Conservation (phyloP, 2,329 filamentous ascomycete species). For the Fusarium nygamai region DNA sequence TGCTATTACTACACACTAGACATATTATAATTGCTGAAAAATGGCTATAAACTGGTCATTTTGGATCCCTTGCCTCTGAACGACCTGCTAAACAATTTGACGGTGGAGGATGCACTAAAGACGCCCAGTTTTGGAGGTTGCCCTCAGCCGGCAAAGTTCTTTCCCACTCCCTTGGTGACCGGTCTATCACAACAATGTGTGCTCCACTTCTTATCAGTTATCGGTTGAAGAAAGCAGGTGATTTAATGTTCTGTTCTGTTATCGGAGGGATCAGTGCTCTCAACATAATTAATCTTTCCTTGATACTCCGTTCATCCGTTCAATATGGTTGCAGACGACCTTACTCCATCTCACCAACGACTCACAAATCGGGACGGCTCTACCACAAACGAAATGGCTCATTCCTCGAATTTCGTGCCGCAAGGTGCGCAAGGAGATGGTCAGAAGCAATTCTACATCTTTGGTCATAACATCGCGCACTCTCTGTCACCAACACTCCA, state of each 20-base stretch:
- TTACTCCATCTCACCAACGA: fast-evolving
- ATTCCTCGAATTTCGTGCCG: fast-evolving
- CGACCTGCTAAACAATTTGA: fast-evolving
- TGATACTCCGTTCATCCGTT: fast-evolving
- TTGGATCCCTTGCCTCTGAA: fast-evolving
- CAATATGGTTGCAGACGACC: neutral
- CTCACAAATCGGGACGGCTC: fast-evolving
- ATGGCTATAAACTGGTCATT: fast-evolving
- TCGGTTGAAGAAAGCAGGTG: fast-evolving
- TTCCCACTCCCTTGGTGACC: neutral
- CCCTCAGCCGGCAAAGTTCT: conserved; percentile 1
- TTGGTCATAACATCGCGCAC: conserved; percentile 5
- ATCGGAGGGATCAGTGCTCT: neutral
- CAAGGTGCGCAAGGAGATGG: fast-evolving
- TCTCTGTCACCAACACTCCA: conserved; percentile 1
- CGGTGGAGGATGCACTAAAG: fast-evolving
- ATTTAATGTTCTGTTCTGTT: too few relatives aligned
- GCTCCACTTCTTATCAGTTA: neutral
- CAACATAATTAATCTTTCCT: too few relatives aligned
- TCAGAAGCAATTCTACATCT: neutral
- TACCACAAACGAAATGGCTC: fast-evolving
- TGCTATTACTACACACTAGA: neutral
- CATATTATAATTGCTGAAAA: fast-evolving
- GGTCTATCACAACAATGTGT: neutral
- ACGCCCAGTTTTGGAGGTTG: neutral